Evolutionary conservation across 1,284 basidiomycete genomes (phyloP), one percentile per base, ranked within the genome.

Genomic region (Moesziomyces parantarcticus): DNA sequence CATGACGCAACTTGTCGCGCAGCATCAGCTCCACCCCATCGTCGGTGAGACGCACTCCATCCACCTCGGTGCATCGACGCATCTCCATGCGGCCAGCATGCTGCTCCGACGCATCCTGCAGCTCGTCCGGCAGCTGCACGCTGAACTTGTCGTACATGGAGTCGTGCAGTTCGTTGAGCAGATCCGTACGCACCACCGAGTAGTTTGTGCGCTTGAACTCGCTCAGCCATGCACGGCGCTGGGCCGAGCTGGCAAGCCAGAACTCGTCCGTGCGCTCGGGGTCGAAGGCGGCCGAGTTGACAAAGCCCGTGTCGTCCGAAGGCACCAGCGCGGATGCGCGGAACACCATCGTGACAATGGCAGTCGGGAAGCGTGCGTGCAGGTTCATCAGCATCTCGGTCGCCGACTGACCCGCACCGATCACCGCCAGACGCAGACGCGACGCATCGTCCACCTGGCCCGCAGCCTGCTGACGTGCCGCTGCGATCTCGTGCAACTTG

Each of bases 151-250:
- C 78, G 60, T 83, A 83, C 52, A 81, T 67, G 22, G 64, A 56
- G 22, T 80, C 76, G 65, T 80, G 70, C 40, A 83, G 51, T 54
- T 76, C 65, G 54, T 79, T 76, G 48, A 83, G 60, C 41, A 82
- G 52, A 48, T 82, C 76, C 16, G 54, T 69, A 13, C 78, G 69
- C 4, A 83, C 79, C 13, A 83, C 82, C 32, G 76, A 78, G 66
- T 83, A 83, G 61, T 83, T 83, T 42, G 82, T 83, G 13, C 81
- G 76, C 59, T 77, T 78, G 59, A 80, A 83, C 58, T 83, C 82
- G 26, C 55, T 58, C 7, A 75, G 58, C 79, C 80, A 80, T 26
- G 61, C 67, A 22, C 60, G 58, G 26, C 82, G 78, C 36, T 78
- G 66, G 36, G 54, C 50, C 43, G 69, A 70, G 36, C 47, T 58